Evolutionary conservation across 2,329 filamentous ascomycete species (phyloP), one percentile per base, ranked within the genome.

Genomic region (Colletotrichum trifolii): DNA sequence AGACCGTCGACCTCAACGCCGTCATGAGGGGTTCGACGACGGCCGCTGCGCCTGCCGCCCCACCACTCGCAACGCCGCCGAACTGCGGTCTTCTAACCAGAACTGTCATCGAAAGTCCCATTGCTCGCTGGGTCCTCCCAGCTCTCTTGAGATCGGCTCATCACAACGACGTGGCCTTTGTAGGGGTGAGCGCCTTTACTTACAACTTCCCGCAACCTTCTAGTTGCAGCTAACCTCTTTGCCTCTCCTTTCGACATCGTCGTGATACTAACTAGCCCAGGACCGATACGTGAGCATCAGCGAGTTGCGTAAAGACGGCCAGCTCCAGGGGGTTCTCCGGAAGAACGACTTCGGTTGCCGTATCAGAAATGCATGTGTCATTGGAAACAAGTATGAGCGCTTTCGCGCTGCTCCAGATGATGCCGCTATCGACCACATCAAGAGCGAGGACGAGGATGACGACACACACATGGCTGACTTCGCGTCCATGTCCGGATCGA

Each of bases 101-200:
- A 72, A 97, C 94, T 0, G 75, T 97, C 36, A 82, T 95, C 54
- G 86, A 89, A 57, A 96, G 92, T 68, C 91, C 94, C 2, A 81
- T 91, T 40, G 85, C 91, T 60, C 90, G 90, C 73, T 91, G 87
- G 81, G 90, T 97, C 47, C 80, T 97, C 12, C 92, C 94, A 11
- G 92, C 90, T n/a, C 87, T 90, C 65, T 82, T 98, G 64, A 86
- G 94, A 63, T 89, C 89, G 60, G 82, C 83, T 55, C 77, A 83
- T 47, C 83, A 89, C 66, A 94, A 96, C 70, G 94, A 98, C 79
- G 87, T 97, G 68, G 90, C 94, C 42, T 93, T 97, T 71, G 85
- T 99, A 62, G 92, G 94, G 58, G 89, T 91, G 82, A 78, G 88
- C 84, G 36, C 25, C 38, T 47, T 47, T 43, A 17, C 25, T 17